These are phyloP conservation scores for Nyssa sinensis DNA, from an alignment of 148 eudicot genomes.

Conservation along the genomic window DNA sequence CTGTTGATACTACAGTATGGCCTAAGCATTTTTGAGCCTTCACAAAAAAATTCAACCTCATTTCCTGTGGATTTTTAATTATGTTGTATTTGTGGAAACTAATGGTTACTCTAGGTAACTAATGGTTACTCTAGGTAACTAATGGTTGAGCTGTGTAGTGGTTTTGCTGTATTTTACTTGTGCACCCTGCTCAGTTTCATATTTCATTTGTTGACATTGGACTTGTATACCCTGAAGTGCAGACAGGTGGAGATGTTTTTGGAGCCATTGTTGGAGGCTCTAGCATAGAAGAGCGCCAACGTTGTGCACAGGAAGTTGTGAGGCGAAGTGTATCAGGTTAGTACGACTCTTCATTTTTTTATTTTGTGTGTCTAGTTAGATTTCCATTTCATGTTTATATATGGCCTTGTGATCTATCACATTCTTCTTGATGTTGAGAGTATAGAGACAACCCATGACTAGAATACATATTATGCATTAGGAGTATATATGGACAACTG, in stretches of 20 bases:
- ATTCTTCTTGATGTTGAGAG: neutral
- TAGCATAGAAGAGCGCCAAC: constrained; percentile 54
- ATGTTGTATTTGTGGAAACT: neutral
- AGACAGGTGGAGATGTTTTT: constrained; percentile 68
- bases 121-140: neutral
- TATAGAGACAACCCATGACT: neutral
- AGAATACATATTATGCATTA: neutral
- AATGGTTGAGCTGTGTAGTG: neutral
- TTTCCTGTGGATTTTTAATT: neutral
- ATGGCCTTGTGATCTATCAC: neutral
- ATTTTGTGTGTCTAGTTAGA: neutral
- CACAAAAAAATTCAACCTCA: too few species aligned
- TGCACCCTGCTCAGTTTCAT: neutral
- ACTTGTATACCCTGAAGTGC: constrained; percentile 18
- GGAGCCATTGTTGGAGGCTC: constrained; percentile 92
- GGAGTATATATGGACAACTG: neutral
- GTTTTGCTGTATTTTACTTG: neutral
- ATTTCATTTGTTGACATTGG: constrained; percentile 2
- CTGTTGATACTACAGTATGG: too few species aligned
- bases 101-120: neutral
- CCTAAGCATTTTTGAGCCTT: too few species aligned
- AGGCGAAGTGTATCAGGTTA: constrained; percentile 73
- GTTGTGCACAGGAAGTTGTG: constrained; percentile 73
- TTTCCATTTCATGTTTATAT: neutral
- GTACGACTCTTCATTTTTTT: constrained; percentile 7